Evolutionary conservation across 306 rosid genomes (phyloP).

Genomic region (Lathyrus tuberosus): DNA sequence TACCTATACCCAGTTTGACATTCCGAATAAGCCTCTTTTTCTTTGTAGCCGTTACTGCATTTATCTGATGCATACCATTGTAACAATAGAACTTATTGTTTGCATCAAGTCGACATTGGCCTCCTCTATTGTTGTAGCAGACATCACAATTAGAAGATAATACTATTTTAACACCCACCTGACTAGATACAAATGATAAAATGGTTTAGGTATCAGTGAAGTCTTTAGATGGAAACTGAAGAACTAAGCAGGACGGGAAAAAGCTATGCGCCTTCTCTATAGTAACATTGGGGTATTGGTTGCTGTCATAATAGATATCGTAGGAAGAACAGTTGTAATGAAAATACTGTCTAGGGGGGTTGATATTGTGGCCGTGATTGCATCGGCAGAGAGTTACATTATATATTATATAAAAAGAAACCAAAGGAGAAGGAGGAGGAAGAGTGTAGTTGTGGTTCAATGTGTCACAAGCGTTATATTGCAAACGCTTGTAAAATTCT

Average conservation of each 20-base stretch:
- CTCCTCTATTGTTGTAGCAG: constrained; percentile 36
- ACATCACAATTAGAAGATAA: constrained; percentile 28
- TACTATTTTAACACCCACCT: constrained; percentile 16
- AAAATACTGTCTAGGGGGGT: background rate
- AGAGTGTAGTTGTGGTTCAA: constrained; percentile 4
- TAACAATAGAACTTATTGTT: constrained; percentile 25
- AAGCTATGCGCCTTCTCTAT: background rate
- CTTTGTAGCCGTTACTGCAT: no score
- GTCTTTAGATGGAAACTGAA: constrained; percentile 28
- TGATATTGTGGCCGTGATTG: background rate
- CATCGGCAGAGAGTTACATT: constrained; percentile 43
- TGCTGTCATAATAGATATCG: constrained; percentile 23
- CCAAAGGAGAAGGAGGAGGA: constrained; percentile 23
- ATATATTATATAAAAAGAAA: background rate
- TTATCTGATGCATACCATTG: no score
- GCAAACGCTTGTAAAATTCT: constrained; percentile 7
- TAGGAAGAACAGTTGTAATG: background rate
- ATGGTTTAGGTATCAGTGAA: background rate
- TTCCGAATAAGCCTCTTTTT: background rate
- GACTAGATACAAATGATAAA: constrained; percentile 31
- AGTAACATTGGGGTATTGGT: background rate
- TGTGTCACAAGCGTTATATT: background rate
- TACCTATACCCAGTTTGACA: no score
- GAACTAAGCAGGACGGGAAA: constrained; percentile 23
- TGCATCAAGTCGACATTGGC: constrained; percentile 36